phyloP scores from a whole-genome alignment of 495 filamentous ascomycete species.

The Endocarpon pusillum region DNA sequence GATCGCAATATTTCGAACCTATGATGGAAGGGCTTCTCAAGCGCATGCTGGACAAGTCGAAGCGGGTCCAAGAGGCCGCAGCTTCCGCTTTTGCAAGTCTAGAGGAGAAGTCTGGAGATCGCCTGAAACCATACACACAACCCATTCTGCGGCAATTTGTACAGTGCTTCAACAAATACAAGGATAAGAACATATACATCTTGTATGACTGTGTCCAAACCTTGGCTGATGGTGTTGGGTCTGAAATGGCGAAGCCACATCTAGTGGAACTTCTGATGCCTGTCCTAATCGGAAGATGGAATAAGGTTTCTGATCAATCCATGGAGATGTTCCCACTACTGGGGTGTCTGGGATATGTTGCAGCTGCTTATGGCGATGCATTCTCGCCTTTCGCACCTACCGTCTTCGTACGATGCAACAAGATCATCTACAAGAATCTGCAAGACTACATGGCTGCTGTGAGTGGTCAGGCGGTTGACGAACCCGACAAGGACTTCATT shows the following conservation, averaged over 20 bases:
- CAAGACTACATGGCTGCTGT: constrained; percentile 52
- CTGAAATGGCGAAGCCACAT: constrained; percentile 56
- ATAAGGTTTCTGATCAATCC: constrained; percentile 72
- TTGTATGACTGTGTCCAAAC: constrained; percentile 99
- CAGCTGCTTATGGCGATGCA: constrained; percentile 63
- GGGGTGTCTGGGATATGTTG: constrained; percentile 89
- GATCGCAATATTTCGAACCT: constrained; percentile 70
- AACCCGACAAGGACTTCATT: constrained; percentile 91
- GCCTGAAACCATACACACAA: constrained; percentile 66
- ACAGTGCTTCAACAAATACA: constrained; percentile 81
- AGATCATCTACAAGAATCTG: constrained; percentile 81
- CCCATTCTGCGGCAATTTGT: constrained; percentile 90
- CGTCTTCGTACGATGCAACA: constrained; percentile 71
- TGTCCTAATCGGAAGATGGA: constrained; percentile 78
- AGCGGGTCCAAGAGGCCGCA: constrained; percentile 92
- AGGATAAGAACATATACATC: constrained; percentile 97
- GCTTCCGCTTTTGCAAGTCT: constrained; percentile 93
- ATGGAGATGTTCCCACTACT: constrained; percentile 86
- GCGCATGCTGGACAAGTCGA: constrained; percentile 92
- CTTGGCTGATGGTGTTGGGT: constrained; percentile 78
- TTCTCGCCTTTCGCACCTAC: constrained; percentile 73
- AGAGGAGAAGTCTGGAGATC: constrained; percentile 76
- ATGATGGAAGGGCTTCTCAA: constrained; percentile 94
- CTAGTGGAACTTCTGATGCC: constrained; percentile 83
- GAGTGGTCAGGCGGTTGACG: constrained; percentile 48